Conservation (phyloP, 176 grass and related monocot genomes). For the Ensete glaucum region DNA sequence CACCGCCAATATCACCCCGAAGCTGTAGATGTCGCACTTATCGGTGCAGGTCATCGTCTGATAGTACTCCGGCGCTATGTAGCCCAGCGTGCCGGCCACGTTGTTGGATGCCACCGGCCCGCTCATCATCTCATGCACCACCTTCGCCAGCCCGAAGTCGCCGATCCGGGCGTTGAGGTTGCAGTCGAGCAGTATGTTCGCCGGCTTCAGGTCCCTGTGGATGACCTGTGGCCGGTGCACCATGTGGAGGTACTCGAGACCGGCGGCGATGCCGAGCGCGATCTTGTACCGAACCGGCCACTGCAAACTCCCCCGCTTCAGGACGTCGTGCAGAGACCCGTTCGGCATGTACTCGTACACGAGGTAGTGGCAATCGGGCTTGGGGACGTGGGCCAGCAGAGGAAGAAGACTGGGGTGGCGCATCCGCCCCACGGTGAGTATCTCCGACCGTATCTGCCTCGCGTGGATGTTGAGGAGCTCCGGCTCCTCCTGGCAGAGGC, state of each 20-base stretch:
- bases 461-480: constrained; percentile 49
- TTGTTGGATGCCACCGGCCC: constrained; percentile 29
- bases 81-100: constrained; percentile 58
- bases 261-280: constrained; percentile 54
- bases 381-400: constrained; percentile 55
- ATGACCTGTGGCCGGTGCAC: constrained; percentile 63
- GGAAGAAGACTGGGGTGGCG: constrained; percentile 77
- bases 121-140: constrained; percentile 28
- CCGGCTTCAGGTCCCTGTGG: constrained; percentile 77
- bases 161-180: constrained; percentile 71
- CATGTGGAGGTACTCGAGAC: constrained; percentile 72
- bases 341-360: constrained; percentile 90
- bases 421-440: constrained; percentile 67
- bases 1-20: constrained; percentile 76
- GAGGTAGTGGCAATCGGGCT: constrained; percentile 67
- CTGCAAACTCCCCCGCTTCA: constrained; percentile 20
- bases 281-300: constrained; percentile 54
- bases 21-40: constrained; percentile 87
- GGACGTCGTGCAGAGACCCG: constrained; percentile 52
- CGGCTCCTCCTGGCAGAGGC: constrained; percentile 53
- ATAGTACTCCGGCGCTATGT: constrained; percentile 92
- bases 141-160: constrained; percentile 76
- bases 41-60: constrained; percentile 62
- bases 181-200: constrained; percentile 82
- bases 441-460: constrained; percentile 81